Percentiles rank a stretch among this genome's conserved stretches.
Evolutionary conservation across 2,329 filamentous ascomycete species (phyloP).

Genomic region (Stachybotrys chartarum): DNA sequence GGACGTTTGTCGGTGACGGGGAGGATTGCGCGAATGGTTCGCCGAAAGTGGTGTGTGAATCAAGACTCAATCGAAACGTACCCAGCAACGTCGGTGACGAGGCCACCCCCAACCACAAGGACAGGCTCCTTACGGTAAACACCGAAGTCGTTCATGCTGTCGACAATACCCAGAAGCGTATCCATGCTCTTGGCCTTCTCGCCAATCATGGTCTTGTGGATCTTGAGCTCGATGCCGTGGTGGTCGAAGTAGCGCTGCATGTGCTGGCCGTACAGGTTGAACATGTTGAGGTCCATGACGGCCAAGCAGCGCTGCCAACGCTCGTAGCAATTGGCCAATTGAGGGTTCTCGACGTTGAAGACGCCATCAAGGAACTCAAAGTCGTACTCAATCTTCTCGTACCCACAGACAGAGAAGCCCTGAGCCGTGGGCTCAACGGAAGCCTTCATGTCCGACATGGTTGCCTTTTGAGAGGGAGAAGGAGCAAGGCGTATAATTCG

Average conservation of each 20-base stretch:
- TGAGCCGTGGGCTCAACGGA: constrained; percentile 54
- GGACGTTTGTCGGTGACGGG: too few relatives aligned
- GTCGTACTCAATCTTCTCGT: constrained; percentile 71
- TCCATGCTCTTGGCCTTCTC: constrained; percentile 71
- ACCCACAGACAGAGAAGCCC: constrained; percentile 65
- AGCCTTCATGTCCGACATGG: constrained; percentile 65
- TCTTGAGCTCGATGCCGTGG: constrained; percentile 52
- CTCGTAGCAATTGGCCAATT: constrained; percentile 59
- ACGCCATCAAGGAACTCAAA: constrained; percentile 67
- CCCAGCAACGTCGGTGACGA: constrained; percentile 70
- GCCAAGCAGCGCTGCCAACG: constrained; percentile 59
- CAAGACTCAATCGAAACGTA: constrained; percentile 30
- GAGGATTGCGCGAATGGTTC: too few relatives aligned
- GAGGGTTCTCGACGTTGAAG: constrained; percentile 51
- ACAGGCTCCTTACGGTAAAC: constrained; percentile 63
- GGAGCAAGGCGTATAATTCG: not conserved
- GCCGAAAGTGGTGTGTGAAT: too few relatives aligned
- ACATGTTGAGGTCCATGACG: constrained; percentile 66
- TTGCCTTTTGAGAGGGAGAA: constrained; percentile 8
- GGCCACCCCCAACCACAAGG: constrained; percentile 58
- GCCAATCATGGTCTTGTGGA: constrained; percentile 68
- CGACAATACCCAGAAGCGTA: constrained; percentile 60
- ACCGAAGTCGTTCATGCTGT: constrained; percentile 69
- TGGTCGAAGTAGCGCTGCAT: constrained; percentile 63
- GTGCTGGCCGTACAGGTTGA: constrained; percentile 57